Evolutionary conservation across 352 stramenopile genomes (phyloP).

Genomic region (Pythium rhizo-oryzae): DNA sequence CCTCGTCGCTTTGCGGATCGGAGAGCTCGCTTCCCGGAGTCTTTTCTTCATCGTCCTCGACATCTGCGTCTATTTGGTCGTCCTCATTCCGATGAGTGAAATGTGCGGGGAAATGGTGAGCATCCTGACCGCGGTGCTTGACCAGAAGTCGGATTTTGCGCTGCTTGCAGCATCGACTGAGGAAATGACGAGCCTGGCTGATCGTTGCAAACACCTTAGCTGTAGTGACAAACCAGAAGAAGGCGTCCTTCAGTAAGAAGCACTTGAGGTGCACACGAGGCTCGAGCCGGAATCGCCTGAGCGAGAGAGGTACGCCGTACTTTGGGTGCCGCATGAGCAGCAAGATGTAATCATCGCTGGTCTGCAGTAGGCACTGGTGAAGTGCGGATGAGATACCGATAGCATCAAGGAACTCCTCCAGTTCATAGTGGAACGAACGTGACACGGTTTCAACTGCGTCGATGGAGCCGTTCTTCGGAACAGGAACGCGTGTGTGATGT

Average conservation of each 20-base stretch:
- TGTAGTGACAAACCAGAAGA: slow-evolving; percentile 53
- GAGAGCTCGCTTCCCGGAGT: background rate
- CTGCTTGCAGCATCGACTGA: slow-evolving; percentile 77
- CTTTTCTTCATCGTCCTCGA: slow-evolving; percentile 25
- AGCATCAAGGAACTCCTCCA: slow-evolving; percentile 44
- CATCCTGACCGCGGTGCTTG: slow-evolving; percentile 52
- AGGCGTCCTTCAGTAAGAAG: slow-evolving; percentile 75
- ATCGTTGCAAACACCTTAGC: slow-evolving; percentile 47
- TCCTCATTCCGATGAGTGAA: slow-evolving; percentile 17
- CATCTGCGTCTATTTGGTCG: slow-evolving; percentile 19
- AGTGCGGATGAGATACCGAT: slow-evolving; percentile 56
- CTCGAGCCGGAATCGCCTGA: slow-evolving; percentile 72
- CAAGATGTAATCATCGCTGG: slow-evolving; percentile 79
- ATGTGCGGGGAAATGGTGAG: slow-evolving; percentile 48
- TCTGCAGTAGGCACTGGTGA: slow-evolving; percentile 43
- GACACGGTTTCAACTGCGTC: background rate
- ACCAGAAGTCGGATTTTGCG: slow-evolving; percentile 72
- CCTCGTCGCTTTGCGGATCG: background rate
- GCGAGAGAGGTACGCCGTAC: slow-evolving; percentile 44
- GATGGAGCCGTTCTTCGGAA: background rate
- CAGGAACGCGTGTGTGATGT: slow-evolving; percentile 1
- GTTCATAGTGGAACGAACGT: slow-evolving; percentile 16
- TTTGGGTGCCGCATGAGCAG: slow-evolving; percentile 65
- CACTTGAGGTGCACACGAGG: slow-evolving; percentile 72
- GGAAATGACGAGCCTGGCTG: slow-evolving; percentile 47